Percentiles rank a stretch among this genome's conserved stretches.
phyloP scores from a whole-genome alignment of 257 asterid species.

The Knoxia roxburghii region DNA sequence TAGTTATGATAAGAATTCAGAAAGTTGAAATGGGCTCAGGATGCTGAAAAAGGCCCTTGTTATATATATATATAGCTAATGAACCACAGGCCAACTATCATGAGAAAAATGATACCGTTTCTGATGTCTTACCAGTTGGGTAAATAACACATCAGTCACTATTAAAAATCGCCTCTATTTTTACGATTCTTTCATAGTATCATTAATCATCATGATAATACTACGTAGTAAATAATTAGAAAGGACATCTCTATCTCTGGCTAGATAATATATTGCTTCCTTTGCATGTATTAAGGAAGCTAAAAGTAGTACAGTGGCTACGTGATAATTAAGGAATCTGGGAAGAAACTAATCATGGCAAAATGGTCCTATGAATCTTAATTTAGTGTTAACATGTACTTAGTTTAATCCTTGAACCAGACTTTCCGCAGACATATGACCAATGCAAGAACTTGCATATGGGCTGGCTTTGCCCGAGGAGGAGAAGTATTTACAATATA shows the following conservation, averaged over 20 bases:
- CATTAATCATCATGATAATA: too few relatives aligned
- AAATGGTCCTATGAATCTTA: background rate
- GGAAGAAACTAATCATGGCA: background rate
- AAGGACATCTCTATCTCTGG: too few relatives aligned
- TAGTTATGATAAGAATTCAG: background rate
- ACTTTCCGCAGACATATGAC: slow-evolving; percentile 19
- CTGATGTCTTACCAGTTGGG: too few relatives aligned
- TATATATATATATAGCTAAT: slow-evolving; percentile 1
- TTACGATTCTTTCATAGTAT: too few relatives aligned
- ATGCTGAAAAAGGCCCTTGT: too few relatives aligned
- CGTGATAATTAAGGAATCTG: background rate
- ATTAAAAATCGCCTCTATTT: too few relatives aligned
- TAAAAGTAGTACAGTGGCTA: background rate
- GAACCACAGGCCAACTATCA: too few relatives aligned
- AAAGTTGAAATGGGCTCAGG: too few relatives aligned
- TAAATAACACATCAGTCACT: too few relatives aligned
- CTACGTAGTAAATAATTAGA: too few relatives aligned
- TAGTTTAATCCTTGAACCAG: slow-evolving; percentile 6
- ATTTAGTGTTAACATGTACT: background rate
- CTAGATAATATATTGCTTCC: too few relatives aligned
- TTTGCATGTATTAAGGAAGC: slow-evolving; percentile 13
- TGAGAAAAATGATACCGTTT: too few relatives aligned
- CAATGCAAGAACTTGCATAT: slow-evolving; percentile 33
- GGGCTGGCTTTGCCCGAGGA: slow-evolving; percentile 18
- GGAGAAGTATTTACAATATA: background rate